Conservation (phyloP, 306 rosid genomes). For the Medicago truncatula region MtrunA17r5.0-ANR NC_053047.1:11066501-11067000, state of each 20-base stretch:
- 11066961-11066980: neutral
- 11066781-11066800: slow-evolving; percentile 97
- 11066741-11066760: slow-evolving; percentile 87
- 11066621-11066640: slow-evolving; percentile 16
- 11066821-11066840: slow-evolving; percentile 97
- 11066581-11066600: slow-evolving; percentile 7
- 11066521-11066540: slow-evolving; percentile 10
- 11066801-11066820: slow-evolving; percentile 88
- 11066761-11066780: slow-evolving; percentile 92
- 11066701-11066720: neutral
- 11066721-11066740: slow-evolving; percentile 23
- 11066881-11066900: slow-evolving; percentile 11
- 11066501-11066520: slow-evolving; percentile 21
- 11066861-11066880: slow-evolving; percentile 69
- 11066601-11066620: slow-evolving; percentile 24
- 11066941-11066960: slow-evolving; percentile 15
- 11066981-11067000: neutral
- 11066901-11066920: neutral
- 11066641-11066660: slow-evolving; percentile 1
- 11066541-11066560: slow-evolving; percentile 15
- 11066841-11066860: slow-evolving; percentile 92
- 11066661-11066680: slow-evolving; percentile 27
- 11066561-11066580: slow-evolving; percentile 15
- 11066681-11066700: slow-evolving; percentile 27
- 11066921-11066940: neutral